Conservation (phyloP, 2,329 filamentous ascomycete genomes). For the Atkinsonella hypoxylon region DNA sequence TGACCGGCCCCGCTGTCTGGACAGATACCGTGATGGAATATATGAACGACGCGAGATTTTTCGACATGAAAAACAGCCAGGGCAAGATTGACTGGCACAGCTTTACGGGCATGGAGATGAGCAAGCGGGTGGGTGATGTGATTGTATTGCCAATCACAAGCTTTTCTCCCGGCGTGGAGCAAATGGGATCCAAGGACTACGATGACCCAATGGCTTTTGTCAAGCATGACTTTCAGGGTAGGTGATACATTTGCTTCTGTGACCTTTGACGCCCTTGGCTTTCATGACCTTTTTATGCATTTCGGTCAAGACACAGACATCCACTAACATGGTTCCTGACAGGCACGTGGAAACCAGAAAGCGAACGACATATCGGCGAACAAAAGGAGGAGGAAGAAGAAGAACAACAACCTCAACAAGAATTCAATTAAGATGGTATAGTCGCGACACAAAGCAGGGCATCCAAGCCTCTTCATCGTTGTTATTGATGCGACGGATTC, state of each 20-base stretch:
- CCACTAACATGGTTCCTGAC: not conserved
- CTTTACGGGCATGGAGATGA: slow-evolving; percentile 74
- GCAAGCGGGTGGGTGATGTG: slow-evolving; percentile 86
- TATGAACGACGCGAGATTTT: slow-evolving; percentile 84
- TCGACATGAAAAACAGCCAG: slow-evolving; percentile 60
- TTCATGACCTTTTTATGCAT: too few relatives aligned
- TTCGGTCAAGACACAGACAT: not conserved
- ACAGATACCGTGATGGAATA: slow-evolving; percentile 87
- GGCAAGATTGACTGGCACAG: slow-evolving; percentile 73
- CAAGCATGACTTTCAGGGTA: slow-evolving; percentile 92
- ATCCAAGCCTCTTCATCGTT: too few relatives aligned
- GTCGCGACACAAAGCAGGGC: too few relatives aligned
- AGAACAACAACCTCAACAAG: not conserved
- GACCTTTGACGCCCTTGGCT: not conserved
- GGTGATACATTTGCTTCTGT: slow-evolving; percentile 12
- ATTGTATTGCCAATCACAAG: slow-evolving; percentile 91
- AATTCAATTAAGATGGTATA: not conserved
- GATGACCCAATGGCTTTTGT: slow-evolving; percentile 97
- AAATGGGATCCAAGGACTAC: slow-evolving; percentile 81
- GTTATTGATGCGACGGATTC: too few relatives aligned
- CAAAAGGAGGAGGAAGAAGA: slow-evolving; percentile 13
- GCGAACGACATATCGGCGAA: slow-evolving; percentile 56
- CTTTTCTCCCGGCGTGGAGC: slow-evolving; percentile 87
- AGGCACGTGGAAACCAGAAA: slow-evolving; percentile 70
- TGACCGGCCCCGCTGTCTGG: slow-evolving; percentile 90